Conservation (phyloP, 2,329 filamentous ascomycete species). For the Colletotrichum sp. region DNA sequence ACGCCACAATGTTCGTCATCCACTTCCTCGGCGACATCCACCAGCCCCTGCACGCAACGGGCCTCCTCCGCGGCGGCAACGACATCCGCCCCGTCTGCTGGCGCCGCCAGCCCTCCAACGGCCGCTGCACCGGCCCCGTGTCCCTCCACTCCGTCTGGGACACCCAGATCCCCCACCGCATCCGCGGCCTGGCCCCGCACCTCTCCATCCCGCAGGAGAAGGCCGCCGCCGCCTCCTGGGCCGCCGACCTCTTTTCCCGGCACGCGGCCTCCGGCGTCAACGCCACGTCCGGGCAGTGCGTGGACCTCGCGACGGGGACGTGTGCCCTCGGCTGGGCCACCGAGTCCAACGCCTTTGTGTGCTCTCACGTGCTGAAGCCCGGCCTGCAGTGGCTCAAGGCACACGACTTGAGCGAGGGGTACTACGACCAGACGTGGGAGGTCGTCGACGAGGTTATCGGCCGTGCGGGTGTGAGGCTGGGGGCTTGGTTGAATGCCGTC, state of each 20-base stretch:
- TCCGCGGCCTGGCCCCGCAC: conserved; percentile 15
- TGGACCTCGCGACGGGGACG: neutral
- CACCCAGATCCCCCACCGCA: conserved; percentile 19
- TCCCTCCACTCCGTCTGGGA: conserved; percentile 22
- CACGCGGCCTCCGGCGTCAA: neutral
- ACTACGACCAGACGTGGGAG: conserved; percentile 18
- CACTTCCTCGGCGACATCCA: conserved; percentile 24
- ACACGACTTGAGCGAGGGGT: conserved; percentile 16
- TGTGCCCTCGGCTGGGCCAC: conserved; percentile 11
- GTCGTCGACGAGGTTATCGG: conserved; percentile 19
- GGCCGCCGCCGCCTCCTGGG: conserved; percentile 12
- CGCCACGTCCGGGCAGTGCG: neutral
- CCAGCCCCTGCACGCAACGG: conserved; percentile 23
- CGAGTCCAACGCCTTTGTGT: conserved; percentile 16
- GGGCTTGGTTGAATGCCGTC: conserved; percentile 18
- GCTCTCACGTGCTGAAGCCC: conserved; percentile 11
- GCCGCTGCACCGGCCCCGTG: conserved; percentile 15
- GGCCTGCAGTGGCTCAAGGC: conserved; percentile 4
- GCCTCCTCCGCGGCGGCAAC: conserved; percentile 22
- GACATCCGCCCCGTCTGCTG: conserved; percentile 22
- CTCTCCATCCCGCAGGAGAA: conserved; percentile 8
- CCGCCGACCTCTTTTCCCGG: conserved; percentile 1
- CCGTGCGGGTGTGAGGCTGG: conserved; percentile 12
- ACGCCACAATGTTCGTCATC: conserved; percentile 24
- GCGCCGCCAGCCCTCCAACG: conserved; percentile 9